A percentile compares a stretch with the other conserved stretches of the same genome.
These are phyloP conservation scores for Sclerotinia minor DNA, from an alignment of 2,329 filamentous ascomycete genomes.

Conservation along the genomic window DNA sequence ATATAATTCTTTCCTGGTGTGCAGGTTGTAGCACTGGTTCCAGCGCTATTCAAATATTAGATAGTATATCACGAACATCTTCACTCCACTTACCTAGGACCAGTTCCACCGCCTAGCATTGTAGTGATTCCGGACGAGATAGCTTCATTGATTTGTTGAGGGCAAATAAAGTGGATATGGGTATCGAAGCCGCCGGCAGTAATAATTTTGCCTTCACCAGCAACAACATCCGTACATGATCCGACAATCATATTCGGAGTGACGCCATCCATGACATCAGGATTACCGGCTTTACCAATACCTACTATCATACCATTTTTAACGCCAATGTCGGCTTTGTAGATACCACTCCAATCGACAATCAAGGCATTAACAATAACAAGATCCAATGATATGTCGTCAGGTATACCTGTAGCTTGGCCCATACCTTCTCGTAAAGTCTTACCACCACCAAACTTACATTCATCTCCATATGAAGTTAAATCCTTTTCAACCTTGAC, in stretches of 20 bases:
- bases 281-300: conserved; percentile 93
- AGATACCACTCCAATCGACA: conserved; percentile 88
- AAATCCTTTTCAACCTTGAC: conserved; percentile 84
- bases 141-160: conserved; percentile 83
- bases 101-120: conserved; percentile 86
- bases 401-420: conserved; percentile 75
- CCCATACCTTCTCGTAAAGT: conserved; percentile 94
- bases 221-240: conserved; percentile 86
- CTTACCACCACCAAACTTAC: conserved; percentile 93
- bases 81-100: conserved; percentile 63
- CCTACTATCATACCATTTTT: conserved; percentile 83
- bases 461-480: conserved; percentile 87
- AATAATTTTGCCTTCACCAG: conserved; percentile 85
- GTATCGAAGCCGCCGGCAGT: conserved; percentile 88
- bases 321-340: conserved; percentile 94
- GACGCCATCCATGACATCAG: conserved; percentile 94
- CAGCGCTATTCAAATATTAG: conserved; percentile 57
- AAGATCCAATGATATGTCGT: conserved; percentile 74
- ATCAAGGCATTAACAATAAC: conserved; percentile 89
- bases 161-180: conserved; percentile 94
- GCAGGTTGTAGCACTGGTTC: conserved; percentile 89
- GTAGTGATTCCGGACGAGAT: conserved; percentile 86
- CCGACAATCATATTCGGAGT: conserved; percentile 77
- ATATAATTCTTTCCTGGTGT: conserved; percentile 84
- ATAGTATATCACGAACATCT: conserved; percentile 3